Evolutionary conservation across 257 asterid species (phyloP), one percentile per base, ranked within the genome.

Genomic region (Lycium barbarum): DNA sequence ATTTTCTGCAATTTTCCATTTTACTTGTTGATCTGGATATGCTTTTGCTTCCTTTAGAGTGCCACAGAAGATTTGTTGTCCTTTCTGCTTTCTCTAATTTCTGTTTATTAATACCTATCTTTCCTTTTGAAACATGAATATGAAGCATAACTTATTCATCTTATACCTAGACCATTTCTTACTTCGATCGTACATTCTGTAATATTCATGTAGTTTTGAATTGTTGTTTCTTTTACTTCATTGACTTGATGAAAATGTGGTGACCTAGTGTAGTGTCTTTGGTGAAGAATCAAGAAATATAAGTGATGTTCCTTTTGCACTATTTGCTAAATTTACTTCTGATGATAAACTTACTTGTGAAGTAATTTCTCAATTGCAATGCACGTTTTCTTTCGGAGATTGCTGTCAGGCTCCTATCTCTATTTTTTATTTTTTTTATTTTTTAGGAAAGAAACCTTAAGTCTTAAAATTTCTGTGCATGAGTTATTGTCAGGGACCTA

Each of bases 151-250:
- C 10, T 7, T 45, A 5, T 10, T 47, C 5, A 5, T 22, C n/a
- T 2, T 18, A 71, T 22, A 10, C 35, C 15, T 2, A 18, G 9
- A 9, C 9, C 15, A 45, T 2, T 72, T 26, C 38, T 65, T 72
- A 45, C 80, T 43, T 10, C 9, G 5, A 45, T 43, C 5, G 5
- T 45, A 5, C 57, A 73, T 73, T 45, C 10, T 45, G 59, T 22
- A 17, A 20, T 20, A 73, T 2, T 45, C 0, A 54, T 72, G 2
- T 72, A 67, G 59, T 45, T 11, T 73, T 73, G 17, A 68, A 36
- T 0, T 67, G 13, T 0, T 35, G 20, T n/a, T n/a, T 0, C 9
- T 0, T 71, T 43, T 43, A 18, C 79, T 20, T 72, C 5, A 1
- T n/a, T 45, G 1, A 22, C 59, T 73, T 12, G 36, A 73, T 10